Evolutionary conservation across 176 grass and related monocot genomes (phyloP).

Genomic region (Carex cristatella): DNA sequence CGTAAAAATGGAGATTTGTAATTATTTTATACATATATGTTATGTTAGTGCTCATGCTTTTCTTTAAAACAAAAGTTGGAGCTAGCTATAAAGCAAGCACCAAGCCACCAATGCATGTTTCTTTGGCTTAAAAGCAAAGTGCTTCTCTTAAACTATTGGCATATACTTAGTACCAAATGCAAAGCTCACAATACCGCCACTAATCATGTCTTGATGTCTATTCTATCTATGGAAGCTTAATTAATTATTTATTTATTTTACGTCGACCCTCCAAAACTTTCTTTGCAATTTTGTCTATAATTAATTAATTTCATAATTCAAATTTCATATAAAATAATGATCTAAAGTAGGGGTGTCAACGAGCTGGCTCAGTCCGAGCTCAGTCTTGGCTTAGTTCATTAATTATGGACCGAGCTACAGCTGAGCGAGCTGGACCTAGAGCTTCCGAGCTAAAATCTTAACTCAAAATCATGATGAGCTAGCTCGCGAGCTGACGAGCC

Average conservation of each 20-base stretch:
- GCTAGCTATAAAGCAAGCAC: constrained; percentile 24
- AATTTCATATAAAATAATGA: no score
- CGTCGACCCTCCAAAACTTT: neutral
- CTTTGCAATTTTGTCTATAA: neutral
- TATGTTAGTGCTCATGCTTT: constrained; percentile 23
- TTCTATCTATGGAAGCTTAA: neutral
- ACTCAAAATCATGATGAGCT: no score
- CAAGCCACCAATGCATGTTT: constrained; percentile 15
- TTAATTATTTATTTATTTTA: neutral
- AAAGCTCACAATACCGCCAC: constrained; percentile 6
- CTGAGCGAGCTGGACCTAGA: no score
- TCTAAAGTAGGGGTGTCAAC: no score
- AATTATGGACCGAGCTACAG: no score
- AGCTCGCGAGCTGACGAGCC: no score
- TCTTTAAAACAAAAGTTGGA: constrained; percentile 10
- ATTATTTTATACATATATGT: neutral
- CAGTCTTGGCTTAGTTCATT: no score
- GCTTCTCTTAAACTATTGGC: constrained; percentile 19
- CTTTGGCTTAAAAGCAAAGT: constrained; percentile 28
- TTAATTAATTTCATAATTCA: neutral
- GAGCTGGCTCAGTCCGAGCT: no score
- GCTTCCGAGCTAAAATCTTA: no score
- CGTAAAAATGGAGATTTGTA: neutral
- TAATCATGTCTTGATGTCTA: constrained; percentile 9
- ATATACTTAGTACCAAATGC: neutral